phyloP scores from a whole-genome alignment of 805 yeast genomes.

The Candida dajiaensis region DNA sequence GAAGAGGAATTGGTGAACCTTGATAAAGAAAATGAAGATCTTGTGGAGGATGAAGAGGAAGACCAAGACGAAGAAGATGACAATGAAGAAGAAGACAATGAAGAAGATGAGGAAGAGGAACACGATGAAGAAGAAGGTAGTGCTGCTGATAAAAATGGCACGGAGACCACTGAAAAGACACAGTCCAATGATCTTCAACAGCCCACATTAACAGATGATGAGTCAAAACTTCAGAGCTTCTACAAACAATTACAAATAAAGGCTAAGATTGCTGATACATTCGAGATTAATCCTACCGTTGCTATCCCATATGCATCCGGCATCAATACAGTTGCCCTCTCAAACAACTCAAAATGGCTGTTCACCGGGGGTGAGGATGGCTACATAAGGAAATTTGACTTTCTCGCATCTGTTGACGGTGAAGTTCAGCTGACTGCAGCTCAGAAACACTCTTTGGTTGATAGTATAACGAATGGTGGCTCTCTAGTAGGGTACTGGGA shows the following conservation, averaged over 20 bases:
- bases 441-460: constrained; percentile 84
- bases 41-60: constrained; percentile 12
- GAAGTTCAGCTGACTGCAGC: constrained; percentile 83
- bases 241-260: constrained; percentile 33
- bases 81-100: constrained; percentile 14
- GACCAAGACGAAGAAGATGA: constrained; percentile 4
- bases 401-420: constrained; percentile 80
- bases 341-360: constrained; percentile 79
- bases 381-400: constrained; percentile 82
- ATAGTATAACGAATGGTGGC: constrained; percentile 81
- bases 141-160: neutral
- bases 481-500: constrained; percentile 87
- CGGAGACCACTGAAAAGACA: neutral
- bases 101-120: constrained; percentile 21
- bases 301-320: constrained; percentile 81
- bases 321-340: constrained; percentile 70
- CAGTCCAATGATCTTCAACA: neutral
- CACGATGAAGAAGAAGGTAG: constrained; percentile 25
- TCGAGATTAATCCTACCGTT: constrained; percentile 76
- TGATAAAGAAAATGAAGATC: constrained; percentile 16
- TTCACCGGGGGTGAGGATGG: constrained; percentile 98
- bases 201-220: constrained; percentile 6
- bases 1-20: constrained; percentile 26
- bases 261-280: constrained; percentile 45
- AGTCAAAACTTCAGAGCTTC: constrained; percentile 13